Evolutionary conservation across 148 eudicot species (phyloP).

Genomic region (Vaccinium corymbosum): DNA sequence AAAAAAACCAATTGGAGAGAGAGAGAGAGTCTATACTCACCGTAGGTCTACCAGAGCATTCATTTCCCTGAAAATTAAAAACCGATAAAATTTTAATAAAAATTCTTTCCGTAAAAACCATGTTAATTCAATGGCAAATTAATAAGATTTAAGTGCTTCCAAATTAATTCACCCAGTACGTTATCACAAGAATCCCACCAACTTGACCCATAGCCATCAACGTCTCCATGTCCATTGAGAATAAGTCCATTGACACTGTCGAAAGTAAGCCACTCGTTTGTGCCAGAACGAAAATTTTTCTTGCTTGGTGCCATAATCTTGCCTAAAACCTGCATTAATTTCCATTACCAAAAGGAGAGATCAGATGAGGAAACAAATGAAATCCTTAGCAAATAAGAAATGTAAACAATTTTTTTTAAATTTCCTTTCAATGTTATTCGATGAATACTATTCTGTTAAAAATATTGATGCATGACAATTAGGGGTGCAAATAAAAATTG

Average conservation of each 20-base stretch:
- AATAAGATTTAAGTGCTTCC: neutral
- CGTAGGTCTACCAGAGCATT: neutral
- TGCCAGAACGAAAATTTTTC: neutral
- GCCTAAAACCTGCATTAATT: slow-evolving; percentile 2
- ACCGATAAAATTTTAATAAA: neutral
- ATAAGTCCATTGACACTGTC: neutral
- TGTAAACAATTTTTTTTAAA: neutral
- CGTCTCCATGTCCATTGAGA: neutral
- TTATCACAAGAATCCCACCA: neutral
- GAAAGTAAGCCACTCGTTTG: neutral
- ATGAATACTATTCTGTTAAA: no score
- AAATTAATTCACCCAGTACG: neutral
- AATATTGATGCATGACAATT: no score
- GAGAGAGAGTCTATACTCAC: neutral
- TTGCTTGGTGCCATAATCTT: neutral
- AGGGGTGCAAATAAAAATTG: no score
- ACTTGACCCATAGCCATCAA: slow-evolving; percentile 7
- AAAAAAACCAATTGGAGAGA: no score
- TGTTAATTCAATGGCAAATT: neutral
- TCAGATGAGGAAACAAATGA: neutral
- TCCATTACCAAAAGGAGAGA: neutral
- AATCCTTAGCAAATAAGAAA: neutral
- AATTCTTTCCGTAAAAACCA: neutral
- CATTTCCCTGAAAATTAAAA: neutral
- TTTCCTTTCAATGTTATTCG: no score